Conservation (phyloP, 345 rosid species). For the Gossypioides kirkii region DNA sequence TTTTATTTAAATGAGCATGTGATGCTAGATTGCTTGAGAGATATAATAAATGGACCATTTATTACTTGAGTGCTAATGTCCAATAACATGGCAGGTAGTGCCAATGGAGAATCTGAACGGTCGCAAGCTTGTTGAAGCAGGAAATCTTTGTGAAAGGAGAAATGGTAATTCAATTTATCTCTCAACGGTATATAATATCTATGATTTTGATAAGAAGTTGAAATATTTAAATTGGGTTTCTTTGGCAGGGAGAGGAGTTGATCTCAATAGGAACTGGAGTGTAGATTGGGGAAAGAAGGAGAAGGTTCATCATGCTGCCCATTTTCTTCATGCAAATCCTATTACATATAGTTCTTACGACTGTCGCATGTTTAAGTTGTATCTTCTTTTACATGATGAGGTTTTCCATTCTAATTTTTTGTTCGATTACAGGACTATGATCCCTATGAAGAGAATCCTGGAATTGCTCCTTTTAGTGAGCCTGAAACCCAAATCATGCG, state of each 20-base stretch:
- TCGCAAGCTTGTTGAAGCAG: constrained; percentile 88
- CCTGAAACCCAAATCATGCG: constrained; percentile 95
- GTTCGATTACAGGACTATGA: constrained; percentile 65
- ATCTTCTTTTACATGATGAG: background rate
- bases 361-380: constrained; percentile 1
- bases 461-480: constrained; percentile 86
- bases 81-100: constrained; percentile 49
- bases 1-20: background rate
- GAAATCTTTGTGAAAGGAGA: constrained; percentile 93
- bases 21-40: background rate
- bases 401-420: constrained; percentile 13
- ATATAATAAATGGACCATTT: background rate
- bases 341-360: background rate
- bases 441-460: constrained; percentile 98
- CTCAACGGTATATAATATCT: constrained; percentile 5
- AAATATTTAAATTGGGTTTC: constrained; percentile 12
- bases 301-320: constrained; percentile 44
- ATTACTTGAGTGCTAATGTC: constrained; percentile 14
- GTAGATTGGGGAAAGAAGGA: constrained; percentile 99
- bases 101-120: constrained; percentile 96
- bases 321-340: background rate
- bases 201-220: constrained; percentile 14
- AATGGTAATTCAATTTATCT: constrained; percentile 47
- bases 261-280: constrained; percentile 96
- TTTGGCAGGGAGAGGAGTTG: constrained; percentile 89